phyloP scores from a whole-genome alignment of 1,284 basidiomycete species.

The Phlebopus sp. region DNA sequence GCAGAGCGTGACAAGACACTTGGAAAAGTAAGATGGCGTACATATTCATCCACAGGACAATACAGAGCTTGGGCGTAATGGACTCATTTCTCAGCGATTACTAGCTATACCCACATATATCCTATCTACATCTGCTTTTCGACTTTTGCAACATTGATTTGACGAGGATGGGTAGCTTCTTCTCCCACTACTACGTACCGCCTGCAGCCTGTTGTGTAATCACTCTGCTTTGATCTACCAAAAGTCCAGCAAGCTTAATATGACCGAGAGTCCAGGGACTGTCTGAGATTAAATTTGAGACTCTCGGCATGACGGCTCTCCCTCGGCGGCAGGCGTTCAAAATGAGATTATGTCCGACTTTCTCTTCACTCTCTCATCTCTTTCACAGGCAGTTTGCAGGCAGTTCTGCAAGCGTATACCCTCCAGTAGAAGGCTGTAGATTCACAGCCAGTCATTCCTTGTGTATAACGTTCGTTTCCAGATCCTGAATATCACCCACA shows the following conservation, averaged over 20 bases:
- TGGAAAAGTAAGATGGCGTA: constrained; percentile 19
- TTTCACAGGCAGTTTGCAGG: background rate
- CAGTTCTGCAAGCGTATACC: constrained; percentile 1
- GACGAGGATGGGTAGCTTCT: constrained; percentile 6
- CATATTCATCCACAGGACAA: constrained; percentile 17
- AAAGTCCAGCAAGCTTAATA: no score
- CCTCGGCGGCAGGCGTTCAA: no score
- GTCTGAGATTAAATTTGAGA: no score
- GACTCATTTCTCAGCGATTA: constrained; percentile 17
- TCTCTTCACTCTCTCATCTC: constrained; percentile 14
- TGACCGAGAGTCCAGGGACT: no score
- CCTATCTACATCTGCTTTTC: constrained; percentile 11
- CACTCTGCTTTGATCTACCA: no score
- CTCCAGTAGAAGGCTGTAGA: constrained; percentile 12
- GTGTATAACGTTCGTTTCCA: constrained; percentile 23
- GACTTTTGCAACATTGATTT: constrained; percentile 3
- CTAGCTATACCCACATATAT: constrained; percentile 30
- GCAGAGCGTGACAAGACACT: constrained; percentile 10
- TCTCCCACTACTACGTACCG: constrained; percentile 10
- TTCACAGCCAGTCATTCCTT: constrained; percentile 29
- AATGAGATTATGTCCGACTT: background rate
- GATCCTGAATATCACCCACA: background rate
- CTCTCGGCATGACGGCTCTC: no score
- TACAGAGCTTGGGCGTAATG: constrained; percentile 15
- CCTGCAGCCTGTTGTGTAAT: background rate